Evolutionary conservation across 768 basidiomycete species (phyloP).

Genomic region (Podaxis mareebaensis): DNA sequence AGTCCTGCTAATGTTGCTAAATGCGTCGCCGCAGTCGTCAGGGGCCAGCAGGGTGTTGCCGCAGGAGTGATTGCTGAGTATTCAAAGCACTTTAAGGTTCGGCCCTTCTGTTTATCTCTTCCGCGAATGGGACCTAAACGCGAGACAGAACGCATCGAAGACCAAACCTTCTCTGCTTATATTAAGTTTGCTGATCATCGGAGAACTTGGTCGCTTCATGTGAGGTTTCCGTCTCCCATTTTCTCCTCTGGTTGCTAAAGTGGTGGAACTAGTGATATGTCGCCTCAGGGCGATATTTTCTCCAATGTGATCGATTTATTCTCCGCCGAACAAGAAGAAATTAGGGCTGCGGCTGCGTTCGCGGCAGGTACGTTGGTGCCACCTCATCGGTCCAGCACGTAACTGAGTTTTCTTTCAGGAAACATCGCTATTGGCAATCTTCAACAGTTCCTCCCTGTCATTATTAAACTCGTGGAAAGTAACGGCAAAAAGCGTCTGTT

Average conservation of each 20-base stretch:
- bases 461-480: slow-evolving; percentile 75
- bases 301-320: slow-evolving; percentile 72
- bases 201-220: slow-evolving; percentile 93
- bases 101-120: not conserved
- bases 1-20: slow-evolving; percentile 76
- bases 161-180: slow-evolving; percentile 69
- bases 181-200: slow-evolving; percentile 84
- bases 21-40: slow-evolving; percentile 83
- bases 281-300: slow-evolving; percentile 79
- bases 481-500: slow-evolving; percentile 81
- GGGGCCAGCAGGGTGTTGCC: slow-evolving; percentile 65
- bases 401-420: slow-evolving; percentile 42
- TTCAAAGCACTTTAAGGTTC: slow-evolving; percentile 76
- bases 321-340: slow-evolving; percentile 77
- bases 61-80: slow-evolving; percentile 87
- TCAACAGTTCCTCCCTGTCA: slow-evolving; percentile 79
- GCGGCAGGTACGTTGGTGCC: slow-evolving; percentile 65
- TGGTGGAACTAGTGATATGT: slow-evolving; percentile 72
- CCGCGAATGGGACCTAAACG: not conserved
- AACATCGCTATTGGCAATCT: slow-evolving; percentile 96
- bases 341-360: slow-evolving; percentile 90
- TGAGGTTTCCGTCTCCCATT: slow-evolving; percentile 30
- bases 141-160: slow-evolving; percentile 50
- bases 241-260: slow-evolving; percentile 1
- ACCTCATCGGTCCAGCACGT: not conserved